A percentile compares a stretch with the other conserved stretches of the same genome.
Conservation (phyloP, 164 flowering plant genomes). For the Stephania japonica region DNA sequence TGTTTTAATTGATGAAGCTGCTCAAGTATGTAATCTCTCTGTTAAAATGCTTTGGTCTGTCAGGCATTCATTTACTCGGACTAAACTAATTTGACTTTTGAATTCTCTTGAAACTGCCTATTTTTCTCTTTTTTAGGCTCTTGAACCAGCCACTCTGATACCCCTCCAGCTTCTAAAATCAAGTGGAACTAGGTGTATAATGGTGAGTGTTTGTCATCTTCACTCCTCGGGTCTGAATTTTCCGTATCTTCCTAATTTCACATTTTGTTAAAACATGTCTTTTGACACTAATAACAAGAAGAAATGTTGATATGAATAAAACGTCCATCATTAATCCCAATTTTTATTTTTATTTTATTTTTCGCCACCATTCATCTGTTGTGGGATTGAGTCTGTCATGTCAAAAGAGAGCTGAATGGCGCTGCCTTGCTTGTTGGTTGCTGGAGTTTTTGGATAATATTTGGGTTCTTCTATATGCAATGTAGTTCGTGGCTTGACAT, state of each 20-base stretch:
- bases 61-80: neutral
- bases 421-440: neutral
- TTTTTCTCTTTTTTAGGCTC: conserved; percentile 42
- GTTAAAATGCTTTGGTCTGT: conserved; percentile 1
- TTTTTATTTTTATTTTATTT: too few species aligned
- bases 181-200: conserved; percentile 66
- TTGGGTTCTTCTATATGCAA: neutral
- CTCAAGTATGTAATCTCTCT: conserved; percentile 53
- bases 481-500: neutral
- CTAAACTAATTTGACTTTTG: neutral
- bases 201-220: conserved; percentile 41
- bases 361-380: neutral
- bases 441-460: neutral
- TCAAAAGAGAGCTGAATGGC: neutral
- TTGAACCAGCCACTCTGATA: conserved; percentile 94
- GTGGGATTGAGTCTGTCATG: neutral
- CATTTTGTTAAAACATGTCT: too few species aligned
- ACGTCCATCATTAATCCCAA: too few species aligned
- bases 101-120: neutral
- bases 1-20: conserved; percentile 98
- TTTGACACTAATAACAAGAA: neutral
- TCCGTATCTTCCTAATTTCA: too few species aligned
- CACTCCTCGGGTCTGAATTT: neutral
- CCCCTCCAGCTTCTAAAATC: conserved; percentile 94
- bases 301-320: neutral